A percentile compares a stretch with the other conserved stretches of the same genome.
phyloP scores from a whole-genome alignment of 257 asterid genomes.

The Penstemon eatonii region DNA sequence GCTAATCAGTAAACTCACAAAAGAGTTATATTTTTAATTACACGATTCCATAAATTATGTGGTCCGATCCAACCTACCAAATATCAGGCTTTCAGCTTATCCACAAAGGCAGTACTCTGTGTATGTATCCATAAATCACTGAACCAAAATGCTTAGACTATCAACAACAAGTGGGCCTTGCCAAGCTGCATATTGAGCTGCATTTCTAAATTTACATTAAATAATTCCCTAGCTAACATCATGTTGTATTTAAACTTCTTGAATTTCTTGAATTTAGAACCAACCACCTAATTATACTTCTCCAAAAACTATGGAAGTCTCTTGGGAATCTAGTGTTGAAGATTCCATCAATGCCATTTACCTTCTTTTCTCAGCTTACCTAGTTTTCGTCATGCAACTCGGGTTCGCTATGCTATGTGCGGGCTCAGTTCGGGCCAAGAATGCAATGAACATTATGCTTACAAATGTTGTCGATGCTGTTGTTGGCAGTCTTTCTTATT shows the following conservation, averaged over 20 bases:
- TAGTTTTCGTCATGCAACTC: conserved; percentile 60
- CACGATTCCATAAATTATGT: too few relatives aligned
- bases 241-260: not conserved
- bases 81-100: conserved; percentile 34
- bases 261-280: not conserved
- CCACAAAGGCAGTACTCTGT: conserved; percentile 6
- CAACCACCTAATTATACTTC: conserved; percentile 21
- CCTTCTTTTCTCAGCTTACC: conserved; percentile 59
- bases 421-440: conserved; percentile 68
- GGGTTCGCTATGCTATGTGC: conserved; percentile 73
- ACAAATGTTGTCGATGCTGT: conserved; percentile 62
- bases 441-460: conserved; percentile 60
- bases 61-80: too few relatives aligned
- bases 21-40: too few relatives aligned
- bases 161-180: conserved; percentile 35
- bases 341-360: conserved; percentile 56
- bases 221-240: not conserved
- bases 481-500: conserved; percentile 57
- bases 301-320: conserved; percentile 49
- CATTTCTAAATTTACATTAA: conserved; percentile 20
- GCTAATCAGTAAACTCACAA: too few relatives aligned
- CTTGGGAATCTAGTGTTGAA: conserved; percentile 66
- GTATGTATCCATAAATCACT: conserved; percentile 3
- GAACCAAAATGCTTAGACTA: conserved; percentile 30
- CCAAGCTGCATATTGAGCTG: conserved; percentile 32